phyloP scores from a whole-genome alignment of 345 rosid species.

The Syzygium jambos region DNA sequence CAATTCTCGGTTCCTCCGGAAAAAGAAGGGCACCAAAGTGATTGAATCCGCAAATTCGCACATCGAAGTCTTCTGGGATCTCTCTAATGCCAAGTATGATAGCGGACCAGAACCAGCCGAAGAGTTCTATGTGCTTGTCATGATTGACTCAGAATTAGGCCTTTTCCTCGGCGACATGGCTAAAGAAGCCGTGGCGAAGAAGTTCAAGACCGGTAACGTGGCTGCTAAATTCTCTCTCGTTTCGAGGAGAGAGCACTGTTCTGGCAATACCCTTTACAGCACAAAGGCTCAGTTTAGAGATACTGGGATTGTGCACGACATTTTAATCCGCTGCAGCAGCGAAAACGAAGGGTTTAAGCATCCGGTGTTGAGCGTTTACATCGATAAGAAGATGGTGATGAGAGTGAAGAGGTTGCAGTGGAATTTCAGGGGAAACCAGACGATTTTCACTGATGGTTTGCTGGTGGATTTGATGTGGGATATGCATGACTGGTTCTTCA shows the following conservation, averaged over 20 bases:
- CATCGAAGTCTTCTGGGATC: slow-evolving; percentile 14
- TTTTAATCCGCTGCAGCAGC: not conserved
- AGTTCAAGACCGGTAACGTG: not conserved
- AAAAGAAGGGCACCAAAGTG: slow-evolving; percentile 4
- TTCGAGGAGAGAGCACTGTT: slow-evolving; percentile 11
- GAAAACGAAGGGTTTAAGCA: not conserved
- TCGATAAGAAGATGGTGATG: slow-evolving; percentile 12
- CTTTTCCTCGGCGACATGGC: slow-evolving; percentile 9
- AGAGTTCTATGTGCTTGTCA: slow-evolving; percentile 6
- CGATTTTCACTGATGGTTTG: slow-evolving; percentile 13
- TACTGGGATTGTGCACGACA: slow-evolving; percentile 7
- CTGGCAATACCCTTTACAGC: slow-evolving; percentile 7
- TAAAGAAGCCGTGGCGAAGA: not conserved
- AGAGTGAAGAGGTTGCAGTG: slow-evolving; percentile 13
- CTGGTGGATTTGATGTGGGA: slow-evolving; percentile 20
- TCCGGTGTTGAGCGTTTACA: slow-evolving; percentile 5
- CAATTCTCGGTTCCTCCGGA: slow-evolving; percentile 1
- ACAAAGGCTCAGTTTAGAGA: slow-evolving; percentile 6
- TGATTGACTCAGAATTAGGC: slow-evolving; percentile 6
- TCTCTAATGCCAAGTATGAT: slow-evolving; percentile 5
- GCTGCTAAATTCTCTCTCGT: not conserved
- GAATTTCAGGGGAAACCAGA: slow-evolving; percentile 20
- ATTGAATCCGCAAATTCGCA: not conserved
- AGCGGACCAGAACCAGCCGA: slow-evolving; percentile 10
- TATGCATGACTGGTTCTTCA: slow-evolving; percentile 13